Percentiles rank a stretch among this genome's conserved stretches.
phyloP scores from a whole-genome alignment of 306 rosid species.

The Sechiopsis laciniata region DNA sequence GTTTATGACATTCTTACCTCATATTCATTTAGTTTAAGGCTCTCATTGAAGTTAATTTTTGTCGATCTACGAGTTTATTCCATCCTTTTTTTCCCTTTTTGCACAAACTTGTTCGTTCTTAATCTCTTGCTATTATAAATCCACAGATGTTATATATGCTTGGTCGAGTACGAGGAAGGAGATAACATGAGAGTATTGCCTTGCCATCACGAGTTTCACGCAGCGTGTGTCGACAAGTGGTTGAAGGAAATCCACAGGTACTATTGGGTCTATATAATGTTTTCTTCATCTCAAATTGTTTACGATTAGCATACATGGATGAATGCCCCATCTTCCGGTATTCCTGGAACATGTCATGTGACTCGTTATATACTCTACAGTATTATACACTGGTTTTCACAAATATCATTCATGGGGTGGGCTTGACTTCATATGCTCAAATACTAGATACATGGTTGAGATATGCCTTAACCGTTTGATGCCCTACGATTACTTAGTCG shows the following conservation, averaged over 20 bases:
- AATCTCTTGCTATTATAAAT: constrained; percentile 16
- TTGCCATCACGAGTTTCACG: constrained; percentile 88
- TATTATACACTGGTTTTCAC: background rate
- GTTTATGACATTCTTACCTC: background rate
- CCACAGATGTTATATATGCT: constrained; percentile 92
- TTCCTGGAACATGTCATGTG: constrained; percentile 15
- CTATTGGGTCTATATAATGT: background rate
- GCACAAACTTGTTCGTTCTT: background rate
- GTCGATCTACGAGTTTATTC: background rate
- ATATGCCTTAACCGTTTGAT: too few species aligned
- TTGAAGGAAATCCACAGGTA: constrained; percentile 98
- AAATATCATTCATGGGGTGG: constrained; percentile 10
- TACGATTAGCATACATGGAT: background rate
- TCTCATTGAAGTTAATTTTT: background rate
- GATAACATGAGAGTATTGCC: constrained; percentile 83
- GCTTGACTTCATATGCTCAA: constrained; percentile 14
- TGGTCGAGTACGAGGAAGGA: constrained; percentile 96
- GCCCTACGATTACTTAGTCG: too few species aligned
- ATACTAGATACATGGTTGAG: background rate
- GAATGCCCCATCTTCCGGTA: constrained; percentile 7
- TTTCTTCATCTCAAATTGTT: background rate
- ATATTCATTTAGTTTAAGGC: background rate
- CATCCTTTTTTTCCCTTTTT: background rate
- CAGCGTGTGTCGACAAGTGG: constrained; percentile 94
- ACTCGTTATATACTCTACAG: background rate